Conservation (phyloP, 305 asterid genomes). For the Fraxinus angustifolia region DNA sequence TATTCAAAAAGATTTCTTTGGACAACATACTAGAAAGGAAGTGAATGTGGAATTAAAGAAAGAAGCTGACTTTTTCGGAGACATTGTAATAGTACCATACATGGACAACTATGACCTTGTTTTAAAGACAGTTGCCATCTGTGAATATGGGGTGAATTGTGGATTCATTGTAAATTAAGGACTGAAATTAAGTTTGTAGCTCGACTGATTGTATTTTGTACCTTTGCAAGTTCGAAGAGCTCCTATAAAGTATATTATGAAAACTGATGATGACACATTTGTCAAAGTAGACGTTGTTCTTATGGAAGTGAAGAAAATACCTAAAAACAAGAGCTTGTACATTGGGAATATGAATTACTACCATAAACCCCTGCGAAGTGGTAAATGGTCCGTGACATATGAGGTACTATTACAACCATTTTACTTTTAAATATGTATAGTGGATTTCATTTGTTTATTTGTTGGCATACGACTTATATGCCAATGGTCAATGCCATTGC, state of each 20-base stretch:
- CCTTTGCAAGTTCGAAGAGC: slow-evolving; percentile 49
- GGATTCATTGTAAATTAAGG: slow-evolving; percentile 5
- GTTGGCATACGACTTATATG: not conserved
- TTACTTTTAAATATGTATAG: not conserved
- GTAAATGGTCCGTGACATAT: slow-evolving; percentile 86
- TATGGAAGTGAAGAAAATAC: slow-evolving; percentile 54
- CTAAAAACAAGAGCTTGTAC: slow-evolving; percentile 52
- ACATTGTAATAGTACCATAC: slow-evolving; percentile 70
- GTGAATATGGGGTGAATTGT: slow-evolving; percentile 71
- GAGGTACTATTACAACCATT: slow-evolving; percentile 40
- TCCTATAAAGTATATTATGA: slow-evolving; percentile 67
- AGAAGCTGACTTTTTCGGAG: slow-evolving; percentile 81
- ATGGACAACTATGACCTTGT: slow-evolving; percentile 86
- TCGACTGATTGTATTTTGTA: slow-evolving; percentile 1
- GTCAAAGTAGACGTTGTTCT: slow-evolving; percentile 72
- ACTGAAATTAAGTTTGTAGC: not conserved
- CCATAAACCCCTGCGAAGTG: slow-evolving; percentile 71
- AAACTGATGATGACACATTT: slow-evolving; percentile 84
- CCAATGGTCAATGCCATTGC: not conserved
- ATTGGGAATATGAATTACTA: slow-evolving; percentile 77
- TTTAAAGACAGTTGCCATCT: slow-evolving; percentile 74
- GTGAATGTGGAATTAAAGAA: slow-evolving; percentile 57
- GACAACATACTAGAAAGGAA: slow-evolving; percentile 70
- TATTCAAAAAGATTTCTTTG: slow-evolving; percentile 14
- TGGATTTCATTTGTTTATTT: not conserved